A percentile compares a stretch with the other conserved stretches of the same genome.
phyloP scores from a whole-genome alignment of 352 stramenopile species.

The Thalassiosira exigua region DNA sequence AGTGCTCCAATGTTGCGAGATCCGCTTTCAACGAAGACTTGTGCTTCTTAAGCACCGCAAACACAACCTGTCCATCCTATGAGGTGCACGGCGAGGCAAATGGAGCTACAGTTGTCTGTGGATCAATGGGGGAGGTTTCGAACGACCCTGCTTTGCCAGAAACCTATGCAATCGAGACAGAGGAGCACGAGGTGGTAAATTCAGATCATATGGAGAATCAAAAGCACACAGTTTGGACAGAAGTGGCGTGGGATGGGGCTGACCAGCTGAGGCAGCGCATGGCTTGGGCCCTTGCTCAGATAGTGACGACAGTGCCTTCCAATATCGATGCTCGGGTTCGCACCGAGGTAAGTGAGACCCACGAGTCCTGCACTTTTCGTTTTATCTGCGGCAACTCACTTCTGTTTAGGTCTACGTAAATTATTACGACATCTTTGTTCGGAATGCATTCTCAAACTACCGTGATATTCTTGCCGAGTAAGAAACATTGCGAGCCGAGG shows the following conservation, averaged over 20 bases:
- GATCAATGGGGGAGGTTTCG: slow-evolving; percentile 59
- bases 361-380: too few relatives aligned
- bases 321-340: slow-evolving; percentile 31
- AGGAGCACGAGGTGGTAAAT: neutral
- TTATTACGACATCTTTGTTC: slow-evolving; percentile 85
- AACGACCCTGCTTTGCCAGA: slow-evolving; percentile 52
- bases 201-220: slow-evolving; percentile 33
- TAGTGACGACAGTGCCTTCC: slow-evolving; percentile 56
- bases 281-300: slow-evolving; percentile 82
- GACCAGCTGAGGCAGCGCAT: slow-evolving; percentile 85
- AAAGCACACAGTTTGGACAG: slow-evolving; percentile 36
- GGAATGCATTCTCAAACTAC: slow-evolving; percentile 84
- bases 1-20: slow-evolving; percentile 63
- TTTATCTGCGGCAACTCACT: too few relatives aligned
- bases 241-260: slow-evolving; percentile 24
- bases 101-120: slow-evolving; percentile 67
- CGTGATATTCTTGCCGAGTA: slow-evolving; percentile 79
- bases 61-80: slow-evolving; percentile 48
- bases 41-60: slow-evolving; percentile 49
- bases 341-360: too few relatives aligned
- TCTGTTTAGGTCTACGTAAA: slow-evolving; percentile 63
- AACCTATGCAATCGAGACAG: slow-evolving; percentile 41
- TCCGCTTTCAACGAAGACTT: slow-evolving; percentile 63
- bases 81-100: slow-evolving; percentile 44
- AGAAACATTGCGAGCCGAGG: too few relatives aligned